A percentile compares a stretch with the other conserved stretches of the same genome.
Conservation (phyloP, 2,329 filamentous ascomycete species). For the Hymenoscyphus repandus region DNA sequence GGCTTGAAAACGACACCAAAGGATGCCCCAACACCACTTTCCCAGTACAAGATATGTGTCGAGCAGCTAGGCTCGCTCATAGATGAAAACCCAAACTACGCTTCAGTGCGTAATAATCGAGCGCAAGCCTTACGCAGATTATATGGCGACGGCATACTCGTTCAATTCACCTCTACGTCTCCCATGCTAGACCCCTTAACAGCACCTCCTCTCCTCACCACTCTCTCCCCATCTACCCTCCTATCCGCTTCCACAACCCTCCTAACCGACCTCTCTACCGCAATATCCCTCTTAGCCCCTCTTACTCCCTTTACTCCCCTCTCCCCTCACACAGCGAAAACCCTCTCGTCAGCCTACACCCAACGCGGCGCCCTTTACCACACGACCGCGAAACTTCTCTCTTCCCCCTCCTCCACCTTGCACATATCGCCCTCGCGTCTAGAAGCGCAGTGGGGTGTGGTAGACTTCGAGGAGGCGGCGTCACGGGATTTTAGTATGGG, state of each 20-base stretch:
- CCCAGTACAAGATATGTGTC: slow-evolving; percentile 44
- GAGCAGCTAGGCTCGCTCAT: slow-evolving; percentile 51
- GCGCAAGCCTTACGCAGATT: slow-evolving; percentile 61
- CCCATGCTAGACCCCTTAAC: not conserved
- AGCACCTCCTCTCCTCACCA: slow-evolving; percentile 23
- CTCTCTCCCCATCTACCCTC: slow-evolving; percentile 39
- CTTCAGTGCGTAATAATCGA: slow-evolving; percentile 69
- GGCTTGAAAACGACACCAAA: slow-evolving; percentile 26
- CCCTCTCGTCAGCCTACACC: slow-evolving; percentile 65
- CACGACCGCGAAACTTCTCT: slow-evolving; percentile 43
- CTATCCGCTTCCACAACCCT: slow-evolving; percentile 37
- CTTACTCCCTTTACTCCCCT: slow-evolving; percentile 44
- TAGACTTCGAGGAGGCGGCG: slow-evolving; percentile 58
- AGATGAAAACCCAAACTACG: slow-evolving; percentile 55
- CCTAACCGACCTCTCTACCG: slow-evolving; percentile 50
- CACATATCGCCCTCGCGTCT: slow-evolving; percentile 34
- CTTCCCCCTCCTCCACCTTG: not conserved
- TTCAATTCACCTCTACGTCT: slow-evolving; percentile 26
- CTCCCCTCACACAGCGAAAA: slow-evolving; percentile 59
- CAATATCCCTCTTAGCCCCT: slow-evolving; percentile 56
- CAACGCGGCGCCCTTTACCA: slow-evolving; percentile 64
- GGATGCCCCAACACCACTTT: slow-evolving; percentile 32
- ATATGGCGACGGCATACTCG: slow-evolving; percentile 55
- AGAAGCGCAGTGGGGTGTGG: slow-evolving; percentile 45
- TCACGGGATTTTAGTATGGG: slow-evolving; percentile 59